These are phyloP conservation scores for Cladosporium sp. DNA, from an alignment of 2,329 filamentous ascomycete genomes.

Conservation along the genomic window DNA sequence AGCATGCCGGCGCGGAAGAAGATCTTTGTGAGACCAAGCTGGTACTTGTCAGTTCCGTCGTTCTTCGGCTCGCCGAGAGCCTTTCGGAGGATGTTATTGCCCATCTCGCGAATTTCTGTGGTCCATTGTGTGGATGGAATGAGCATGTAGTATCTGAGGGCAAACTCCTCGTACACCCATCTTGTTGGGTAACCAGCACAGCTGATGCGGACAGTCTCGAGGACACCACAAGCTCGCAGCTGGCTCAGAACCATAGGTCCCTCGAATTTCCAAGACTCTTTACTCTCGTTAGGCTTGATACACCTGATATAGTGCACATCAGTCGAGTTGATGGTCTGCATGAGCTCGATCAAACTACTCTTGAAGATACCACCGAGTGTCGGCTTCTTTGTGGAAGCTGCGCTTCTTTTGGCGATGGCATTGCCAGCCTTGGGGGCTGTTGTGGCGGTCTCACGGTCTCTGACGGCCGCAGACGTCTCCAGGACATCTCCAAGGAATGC, in stretches of 20 bases:
- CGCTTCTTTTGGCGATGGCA: conserved; percentile 75
- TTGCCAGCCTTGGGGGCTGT: conserved; percentile 69
- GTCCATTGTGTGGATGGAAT: conserved; percentile 89
- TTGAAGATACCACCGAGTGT: conserved; percentile 99
- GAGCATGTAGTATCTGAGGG: conserved; percentile 96
- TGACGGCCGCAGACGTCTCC: conserved; percentile 78
- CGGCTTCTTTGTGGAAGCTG: conserved; percentile 91
- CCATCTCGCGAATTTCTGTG: conserved; percentile 90
- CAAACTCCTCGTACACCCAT: conserved; percentile 99
- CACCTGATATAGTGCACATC: conserved; percentile 99
- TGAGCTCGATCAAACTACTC: conserved; percentile 94
- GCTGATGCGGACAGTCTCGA: conserved; percentile 97
- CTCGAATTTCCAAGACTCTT: conserved; percentile 96
- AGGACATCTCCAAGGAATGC: conserved; percentile 81
- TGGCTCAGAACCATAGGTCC: conserved; percentile 98
- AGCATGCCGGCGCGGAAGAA: conserved; percentile 98
- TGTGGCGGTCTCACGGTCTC: conserved; percentile 76
- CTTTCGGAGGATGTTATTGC: conserved; percentile 84
- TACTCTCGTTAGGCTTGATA: conserved; percentile 98
- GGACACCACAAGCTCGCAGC: conserved; percentile 94
- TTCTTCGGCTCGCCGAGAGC: conserved; percentile 69
- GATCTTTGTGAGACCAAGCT: conserved; percentile 68
- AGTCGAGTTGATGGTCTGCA: conserved; percentile 96
- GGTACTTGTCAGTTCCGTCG: conserved; percentile 83
- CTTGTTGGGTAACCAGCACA: conserved; percentile 95